These are phyloP conservation scores for Quercus dentata DNA, from an alignment of 306 rosid genomes.

Conservation along the genomic window DNA sequence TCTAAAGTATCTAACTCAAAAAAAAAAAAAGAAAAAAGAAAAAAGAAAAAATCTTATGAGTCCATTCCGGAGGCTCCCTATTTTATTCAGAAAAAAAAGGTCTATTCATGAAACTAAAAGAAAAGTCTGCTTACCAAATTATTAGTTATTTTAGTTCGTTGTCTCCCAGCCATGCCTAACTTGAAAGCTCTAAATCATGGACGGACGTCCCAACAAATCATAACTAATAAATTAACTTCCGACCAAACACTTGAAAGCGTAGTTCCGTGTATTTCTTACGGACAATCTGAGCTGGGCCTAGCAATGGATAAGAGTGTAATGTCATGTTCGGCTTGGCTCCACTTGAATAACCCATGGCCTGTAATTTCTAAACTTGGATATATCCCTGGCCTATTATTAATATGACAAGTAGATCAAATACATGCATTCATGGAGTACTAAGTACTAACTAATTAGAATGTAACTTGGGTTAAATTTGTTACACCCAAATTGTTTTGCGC, in stretches of 20 bases:
- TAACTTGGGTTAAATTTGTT: too few relatives aligned
- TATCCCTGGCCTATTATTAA: too few relatives aligned
- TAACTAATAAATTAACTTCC: not conserved
- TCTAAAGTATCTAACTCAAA: not conserved
- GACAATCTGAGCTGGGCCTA: not conserved
- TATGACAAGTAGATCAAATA: not conserved
- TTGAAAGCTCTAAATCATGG: not conserved
- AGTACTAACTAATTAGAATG: too few relatives aligned
- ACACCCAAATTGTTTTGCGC: too few relatives aligned
- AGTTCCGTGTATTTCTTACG: too few relatives aligned
- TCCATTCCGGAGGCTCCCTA: too few relatives aligned
- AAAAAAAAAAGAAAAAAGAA: not conserved
- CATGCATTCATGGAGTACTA: not conserved
- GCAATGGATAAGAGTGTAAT: not conserved
- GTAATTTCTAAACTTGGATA: too few relatives aligned
- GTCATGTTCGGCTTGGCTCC: not conserved
- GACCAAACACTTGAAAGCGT: too few relatives aligned
- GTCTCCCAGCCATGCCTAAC: not conserved
- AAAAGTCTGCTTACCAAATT: too few relatives aligned
- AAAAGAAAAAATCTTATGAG: not conserved
- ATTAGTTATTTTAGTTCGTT: not conserved
- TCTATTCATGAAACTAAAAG: too few relatives aligned
- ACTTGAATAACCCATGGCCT: not conserved
- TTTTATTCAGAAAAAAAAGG: too few relatives aligned
- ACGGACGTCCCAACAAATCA: not conserved